Percentiles rank a stretch among this genome's conserved stretches.
These are phyloP conservation scores for Acanthamoeba rhysodes DNA, from an alignment of 208 protist species.

Conservation along the genomic window DNA sequence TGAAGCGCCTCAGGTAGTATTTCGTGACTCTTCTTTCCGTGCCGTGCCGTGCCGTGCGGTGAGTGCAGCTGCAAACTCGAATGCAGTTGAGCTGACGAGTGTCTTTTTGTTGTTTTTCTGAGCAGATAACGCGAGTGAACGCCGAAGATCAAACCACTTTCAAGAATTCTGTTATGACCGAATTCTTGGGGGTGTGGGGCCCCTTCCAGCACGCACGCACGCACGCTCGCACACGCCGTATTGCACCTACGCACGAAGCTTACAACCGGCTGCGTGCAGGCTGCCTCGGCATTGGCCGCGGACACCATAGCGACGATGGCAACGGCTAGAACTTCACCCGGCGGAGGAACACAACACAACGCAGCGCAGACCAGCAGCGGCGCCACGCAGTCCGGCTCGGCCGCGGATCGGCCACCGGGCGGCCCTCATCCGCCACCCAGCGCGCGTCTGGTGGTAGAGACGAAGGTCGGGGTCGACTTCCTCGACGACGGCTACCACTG, in stretches of 20 bases:
- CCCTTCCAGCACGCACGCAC: background rate
- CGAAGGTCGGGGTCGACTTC: slow-evolving; percentile 69
- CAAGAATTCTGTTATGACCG: slow-evolving; percentile 68
- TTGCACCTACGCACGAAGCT: background rate
- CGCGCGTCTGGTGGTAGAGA: slow-evolving; percentile 51
- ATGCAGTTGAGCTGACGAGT: background rate
- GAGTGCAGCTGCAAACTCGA: background rate
- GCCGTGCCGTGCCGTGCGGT: background rate
- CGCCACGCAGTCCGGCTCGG: background rate
- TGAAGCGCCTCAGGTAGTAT: slow-evolving; percentile 22
- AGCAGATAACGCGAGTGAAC: slow-evolving; percentile 17
- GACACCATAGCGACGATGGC: slow-evolving; percentile 38
- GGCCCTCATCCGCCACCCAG: background rate
- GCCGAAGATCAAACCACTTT: slow-evolving; percentile 65
- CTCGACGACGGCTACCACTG: slow-evolving; percentile 74
- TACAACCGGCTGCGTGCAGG: background rate
- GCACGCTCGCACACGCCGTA: background rate
- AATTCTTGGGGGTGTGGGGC: slow-evolving; percentile 34
- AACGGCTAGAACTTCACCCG: background rate
- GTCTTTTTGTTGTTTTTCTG: background rate
- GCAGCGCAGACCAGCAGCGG: background rate
- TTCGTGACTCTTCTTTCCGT: background rate
- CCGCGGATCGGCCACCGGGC: background rate
- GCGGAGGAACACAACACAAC: background rate
- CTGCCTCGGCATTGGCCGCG: background rate